Evolutionary conservation across 192 early-diverging fungal genomes (phyloP).

Genomic region (Coemansia sp.): DNA sequence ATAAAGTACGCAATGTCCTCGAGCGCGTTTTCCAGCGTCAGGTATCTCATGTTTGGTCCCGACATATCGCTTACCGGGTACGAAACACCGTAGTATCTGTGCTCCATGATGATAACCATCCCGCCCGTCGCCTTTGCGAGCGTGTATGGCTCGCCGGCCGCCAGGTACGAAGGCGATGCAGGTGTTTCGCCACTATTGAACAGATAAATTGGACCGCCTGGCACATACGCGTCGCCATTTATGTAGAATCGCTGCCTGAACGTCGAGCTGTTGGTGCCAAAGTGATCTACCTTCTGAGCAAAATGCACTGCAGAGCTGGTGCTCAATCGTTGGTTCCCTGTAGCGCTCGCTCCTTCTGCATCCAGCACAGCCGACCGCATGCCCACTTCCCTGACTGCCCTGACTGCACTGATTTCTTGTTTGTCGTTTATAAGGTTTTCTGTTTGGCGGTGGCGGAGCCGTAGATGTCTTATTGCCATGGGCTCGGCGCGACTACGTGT

Average conservation of each 20-base stretch:
- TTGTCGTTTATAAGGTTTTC: neutral
- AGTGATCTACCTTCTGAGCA: conserved; percentile 51
- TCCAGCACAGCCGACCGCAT: neutral
- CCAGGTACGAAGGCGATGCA: conserved; percentile 44
- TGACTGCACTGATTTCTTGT: neutral
- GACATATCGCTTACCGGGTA: conserved; percentile 57
- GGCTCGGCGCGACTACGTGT: neutral
- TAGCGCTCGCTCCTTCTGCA: neutral
- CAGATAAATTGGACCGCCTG: conserved; percentile 51
- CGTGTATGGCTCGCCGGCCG: conserved; percentile 45
- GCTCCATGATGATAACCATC: conserved; percentile 63
- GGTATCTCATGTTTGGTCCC: conserved; percentile 44
- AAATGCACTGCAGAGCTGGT: conserved; percentile 30
- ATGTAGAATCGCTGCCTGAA: conserved; percentile 52
- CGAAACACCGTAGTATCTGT: conserved; percentile 66
- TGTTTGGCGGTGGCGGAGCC: neutral
- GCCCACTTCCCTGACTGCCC: too few species aligned
- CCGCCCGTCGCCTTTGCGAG: conserved; percentile 61
- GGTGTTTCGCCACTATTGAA: conserved; percentile 54
- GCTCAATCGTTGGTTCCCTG: conserved; percentile 2
- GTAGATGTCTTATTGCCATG: neutral
- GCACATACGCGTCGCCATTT: conserved; percentile 35
- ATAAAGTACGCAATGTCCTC: conserved; percentile 56
- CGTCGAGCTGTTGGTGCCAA: conserved; percentile 24
- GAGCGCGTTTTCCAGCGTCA: conserved; percentile 53